Conservation (phyloP, 169 alveolate species). For the Plasmodium reichenowi region DNA sequence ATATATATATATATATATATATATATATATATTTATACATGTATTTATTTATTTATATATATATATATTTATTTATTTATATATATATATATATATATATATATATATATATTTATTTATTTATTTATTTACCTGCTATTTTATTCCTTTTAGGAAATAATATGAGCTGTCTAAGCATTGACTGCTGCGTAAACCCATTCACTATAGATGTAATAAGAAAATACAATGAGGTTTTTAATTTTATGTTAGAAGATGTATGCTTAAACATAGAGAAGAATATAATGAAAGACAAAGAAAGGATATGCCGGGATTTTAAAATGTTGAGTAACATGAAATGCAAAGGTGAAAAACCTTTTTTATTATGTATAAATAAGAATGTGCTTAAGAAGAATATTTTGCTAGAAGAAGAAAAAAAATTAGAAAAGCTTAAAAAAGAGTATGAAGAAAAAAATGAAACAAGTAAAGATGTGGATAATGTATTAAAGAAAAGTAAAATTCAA, state of each 20-base stretch:
- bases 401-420: conserved; percentile 56
- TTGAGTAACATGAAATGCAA: conserved; percentile 48
- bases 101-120: neutral
- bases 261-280: conserved; percentile 38
- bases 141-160: conserved; percentile 14
- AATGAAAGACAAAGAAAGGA: conserved; percentile 52
- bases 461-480: conserved; percentile 7
- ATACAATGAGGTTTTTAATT: conserved; percentile 42
- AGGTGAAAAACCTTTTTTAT: conserved; percentile 63
- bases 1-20: neutral
- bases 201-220: conserved; percentile 42
- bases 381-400: conserved; percentile 8
- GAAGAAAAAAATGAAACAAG: conserved; percentile 9
- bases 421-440: conserved; percentile 32
- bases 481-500: conserved; percentile 30
- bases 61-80: too few species aligned
- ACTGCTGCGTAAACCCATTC: conserved; percentile 52
- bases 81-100: neutral
- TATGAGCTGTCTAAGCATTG: conserved; percentile 48
- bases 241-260: conserved; percentile 54
- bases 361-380: conserved; percentile 49
- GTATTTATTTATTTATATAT: too few species aligned
- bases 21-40: conserved; percentile 1
- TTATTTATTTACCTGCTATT: neutral
- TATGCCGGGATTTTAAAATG: conserved; percentile 62